Conservation (phyloP, 1,284 basidiomycete genomes). For the Ceratobasidium sp. region DNA sequence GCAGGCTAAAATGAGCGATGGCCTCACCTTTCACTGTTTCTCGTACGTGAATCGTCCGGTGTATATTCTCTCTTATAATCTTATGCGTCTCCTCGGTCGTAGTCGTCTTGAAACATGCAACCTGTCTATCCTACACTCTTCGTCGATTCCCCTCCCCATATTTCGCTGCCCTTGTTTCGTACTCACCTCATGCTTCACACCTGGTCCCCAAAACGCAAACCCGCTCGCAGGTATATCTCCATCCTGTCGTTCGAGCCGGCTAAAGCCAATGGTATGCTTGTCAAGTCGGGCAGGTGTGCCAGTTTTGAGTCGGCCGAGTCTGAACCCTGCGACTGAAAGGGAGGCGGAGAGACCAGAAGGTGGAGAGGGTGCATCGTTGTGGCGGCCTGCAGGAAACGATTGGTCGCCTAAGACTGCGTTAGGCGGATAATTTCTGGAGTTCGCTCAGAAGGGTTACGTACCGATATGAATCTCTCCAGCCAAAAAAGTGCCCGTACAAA, state of each 20-base stretch:
- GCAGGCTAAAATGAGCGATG: neutral
- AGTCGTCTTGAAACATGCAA: conserved; percentile 78
- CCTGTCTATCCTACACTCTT: conserved; percentile 71
- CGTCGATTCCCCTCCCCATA: conserved; percentile 46
- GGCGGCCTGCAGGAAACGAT: conserved; percentile 84
- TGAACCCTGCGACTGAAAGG: conserved; percentile 80
- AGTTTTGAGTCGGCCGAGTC: conserved; percentile 86
- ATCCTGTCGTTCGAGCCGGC: conserved; percentile 68
- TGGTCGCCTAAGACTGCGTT: conserved; percentile 68
- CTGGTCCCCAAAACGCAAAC: conserved; percentile 64
- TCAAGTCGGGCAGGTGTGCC: conserved; percentile 88
- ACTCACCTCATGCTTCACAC: conserved; percentile 34
- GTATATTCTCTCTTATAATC: conserved; percentile 78
- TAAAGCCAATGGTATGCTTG: conserved; percentile 77
- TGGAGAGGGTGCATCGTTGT: conserved; percentile 77
- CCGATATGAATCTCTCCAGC: conserved; percentile 91
- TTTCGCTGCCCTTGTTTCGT: too few relatives aligned
- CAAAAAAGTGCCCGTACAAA: conserved; percentile 92
- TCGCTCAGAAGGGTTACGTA: conserved; percentile 52
- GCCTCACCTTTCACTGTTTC: conserved; percentile 82
- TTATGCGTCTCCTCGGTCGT: conserved; percentile 81
- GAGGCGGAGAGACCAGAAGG: conserved; percentile 77
- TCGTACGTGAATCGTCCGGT: conserved; percentile 84
- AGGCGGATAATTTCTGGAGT: neutral
- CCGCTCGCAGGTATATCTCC: conserved; percentile 73